These are phyloP conservation scores for Jimgerdemannia flammicorona DNA, from an alignment of 192 early-diverging fungal genomes.

Conservation along the genomic window DNA sequence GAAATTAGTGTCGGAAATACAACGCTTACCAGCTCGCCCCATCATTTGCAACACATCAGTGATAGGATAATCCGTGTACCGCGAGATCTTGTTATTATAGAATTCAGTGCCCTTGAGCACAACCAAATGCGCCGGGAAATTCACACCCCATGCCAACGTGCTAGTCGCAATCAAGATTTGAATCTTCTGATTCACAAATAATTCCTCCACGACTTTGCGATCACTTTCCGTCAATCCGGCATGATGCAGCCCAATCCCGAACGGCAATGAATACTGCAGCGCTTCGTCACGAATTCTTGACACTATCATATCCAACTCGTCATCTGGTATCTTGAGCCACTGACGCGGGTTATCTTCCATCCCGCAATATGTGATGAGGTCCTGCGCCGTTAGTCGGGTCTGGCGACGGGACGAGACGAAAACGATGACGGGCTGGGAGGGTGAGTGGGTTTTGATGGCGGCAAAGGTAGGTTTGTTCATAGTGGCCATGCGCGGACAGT, in stretches of 20 bases:
- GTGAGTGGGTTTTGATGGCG: slow-evolving; percentile 93
- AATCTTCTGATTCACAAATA: slow-evolving; percentile 94
- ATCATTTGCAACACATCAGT: slow-evolving; percentile 99
- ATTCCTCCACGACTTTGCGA: slow-evolving; percentile 83
- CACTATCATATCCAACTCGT: slow-evolving; percentile 69
- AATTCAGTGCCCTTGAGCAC: slow-evolving; percentile 98
- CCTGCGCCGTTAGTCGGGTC: slow-evolving; percentile 94
- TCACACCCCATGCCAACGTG: slow-evolving; percentile 98
- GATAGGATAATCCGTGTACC: slow-evolving; percentile 96
- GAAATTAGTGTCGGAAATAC: background rate
- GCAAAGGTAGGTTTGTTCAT: slow-evolving; percentile 98
- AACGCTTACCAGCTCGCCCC: slow-evolving; percentile 76
- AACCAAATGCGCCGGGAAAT: slow-evolving; percentile 95
- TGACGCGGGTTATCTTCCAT: slow-evolving; percentile 89
- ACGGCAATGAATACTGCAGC: slow-evolving; percentile 76
- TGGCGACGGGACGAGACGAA: slow-evolving; percentile 98
- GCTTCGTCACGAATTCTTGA: slow-evolving; percentile 75
- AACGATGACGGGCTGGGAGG: slow-evolving; percentile 89
- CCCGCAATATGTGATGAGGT: slow-evolving; percentile 90
- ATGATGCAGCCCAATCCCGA: slow-evolving; percentile 98
- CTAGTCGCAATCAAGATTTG: slow-evolving; percentile 94
- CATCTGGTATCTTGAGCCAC: slow-evolving; percentile 84
- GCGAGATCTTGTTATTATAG: slow-evolving; percentile 84
- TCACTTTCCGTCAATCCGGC: slow-evolving; percentile 90
- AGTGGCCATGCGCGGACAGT: slow-evolving; percentile 96